phyloP scores from a whole-genome alignment of 2,329 filamentous ascomycete genomes.

The Arthrobotrys megalospora region DNA sequence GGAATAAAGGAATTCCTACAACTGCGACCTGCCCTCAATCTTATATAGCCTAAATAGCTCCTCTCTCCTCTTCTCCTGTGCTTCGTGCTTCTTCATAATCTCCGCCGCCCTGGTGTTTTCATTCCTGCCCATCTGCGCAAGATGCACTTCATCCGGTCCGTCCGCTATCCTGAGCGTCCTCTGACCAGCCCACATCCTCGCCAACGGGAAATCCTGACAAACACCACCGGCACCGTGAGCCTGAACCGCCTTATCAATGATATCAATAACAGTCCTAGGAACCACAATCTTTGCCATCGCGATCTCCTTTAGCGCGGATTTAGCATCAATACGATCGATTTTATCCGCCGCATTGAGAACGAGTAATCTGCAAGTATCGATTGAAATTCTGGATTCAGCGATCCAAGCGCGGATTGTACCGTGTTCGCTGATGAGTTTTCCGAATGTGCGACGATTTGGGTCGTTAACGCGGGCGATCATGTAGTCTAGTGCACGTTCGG shows the following conservation, averaged over 20 bases:
- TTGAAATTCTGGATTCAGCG: conserved; percentile 90
- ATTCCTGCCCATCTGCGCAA: conserved; percentile 83
- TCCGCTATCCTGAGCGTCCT: conserved; percentile 89
- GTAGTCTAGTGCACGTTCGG: conserved; percentile 93
- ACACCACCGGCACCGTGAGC: conserved; percentile 92
- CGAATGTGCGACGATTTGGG: conserved; percentile 89
- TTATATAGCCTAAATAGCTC: conserved; percentile 76
- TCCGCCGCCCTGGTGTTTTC: conserved; percentile 80
- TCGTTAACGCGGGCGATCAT: conserved; percentile 96
- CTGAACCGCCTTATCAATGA: conserved; percentile 96
- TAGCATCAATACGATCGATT: conserved; percentile 91
- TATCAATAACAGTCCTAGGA: conserved; percentile 82
- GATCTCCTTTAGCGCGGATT: conserved; percentile 91
- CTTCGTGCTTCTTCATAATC: conserved; percentile 75
- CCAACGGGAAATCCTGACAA: conserved; percentile 93
- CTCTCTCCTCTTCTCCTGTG: conserved; percentile 77
- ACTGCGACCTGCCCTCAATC: conserved; percentile 65
- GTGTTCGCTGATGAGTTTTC: conserved; percentile 87
- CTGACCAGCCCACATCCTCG: conserved; percentile 83
- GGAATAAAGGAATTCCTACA: conserved; percentile 59
- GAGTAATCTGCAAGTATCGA: conserved; percentile 88
- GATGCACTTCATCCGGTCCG: conserved; percentile 95
- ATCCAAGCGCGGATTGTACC: conserved; percentile 97
- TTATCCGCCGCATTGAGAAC: conserved; percentile 95
- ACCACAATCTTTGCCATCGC: conserved; percentile 95